These are phyloP conservation scores for Daldinia sp. DNA, from an alignment of 2,329 filamentous ascomycete genomes.

Conservation along the genomic window DNA sequence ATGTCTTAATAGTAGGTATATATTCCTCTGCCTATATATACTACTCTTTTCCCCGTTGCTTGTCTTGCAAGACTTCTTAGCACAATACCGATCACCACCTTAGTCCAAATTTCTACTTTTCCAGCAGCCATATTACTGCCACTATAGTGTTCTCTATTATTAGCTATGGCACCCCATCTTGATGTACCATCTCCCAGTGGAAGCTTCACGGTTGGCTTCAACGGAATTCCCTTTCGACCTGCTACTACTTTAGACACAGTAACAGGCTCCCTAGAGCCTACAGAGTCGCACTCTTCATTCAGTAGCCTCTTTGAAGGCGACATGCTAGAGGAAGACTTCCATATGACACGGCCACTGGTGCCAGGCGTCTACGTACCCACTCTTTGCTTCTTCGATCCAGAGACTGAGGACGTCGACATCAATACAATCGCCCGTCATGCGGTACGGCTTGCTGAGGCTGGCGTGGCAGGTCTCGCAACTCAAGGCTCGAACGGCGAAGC, in stretches of 20 bases:
- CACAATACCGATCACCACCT: not conserved
- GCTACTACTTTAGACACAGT: slow-evolving; percentile 27
- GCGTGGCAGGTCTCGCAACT: slow-evolving; percentile 76
- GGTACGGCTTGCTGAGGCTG: slow-evolving; percentile 75
- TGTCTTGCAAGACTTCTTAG: not conserved
- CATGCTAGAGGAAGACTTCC: slow-evolving; percentile 41
- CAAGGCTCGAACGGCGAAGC: slow-evolving; percentile 87
- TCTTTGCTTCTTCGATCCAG: slow-evolving; percentile 74
- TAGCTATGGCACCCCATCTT: slow-evolving; percentile 50
- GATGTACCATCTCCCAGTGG: slow-evolving; percentile 48
- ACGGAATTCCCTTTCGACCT: slow-evolving; percentile 40
- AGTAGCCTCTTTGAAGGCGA: slow-evolving; percentile 46
- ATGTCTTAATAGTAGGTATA: slow-evolving; percentile 7
- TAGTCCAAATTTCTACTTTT: not conserved
- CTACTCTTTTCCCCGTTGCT: not conserved
- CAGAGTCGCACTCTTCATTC: slow-evolving; percentile 28
- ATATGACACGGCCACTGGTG: slow-evolving; percentile 49
- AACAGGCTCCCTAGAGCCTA: slow-evolving; percentile 27
- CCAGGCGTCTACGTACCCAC: slow-evolving; percentile 76
- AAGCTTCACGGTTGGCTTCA: slow-evolving; percentile 46
- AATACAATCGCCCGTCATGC: slow-evolving; percentile 67
- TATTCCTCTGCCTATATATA: slow-evolving; percentile 13
- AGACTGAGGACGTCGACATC: slow-evolving; percentile 72
- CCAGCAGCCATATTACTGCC: not conserved
- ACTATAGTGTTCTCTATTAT: not conserved